Evolutionary conservation across 1,284 basidiomycete genomes (phyloP).

Genomic region (Exobasidium rhododendri): DNA sequence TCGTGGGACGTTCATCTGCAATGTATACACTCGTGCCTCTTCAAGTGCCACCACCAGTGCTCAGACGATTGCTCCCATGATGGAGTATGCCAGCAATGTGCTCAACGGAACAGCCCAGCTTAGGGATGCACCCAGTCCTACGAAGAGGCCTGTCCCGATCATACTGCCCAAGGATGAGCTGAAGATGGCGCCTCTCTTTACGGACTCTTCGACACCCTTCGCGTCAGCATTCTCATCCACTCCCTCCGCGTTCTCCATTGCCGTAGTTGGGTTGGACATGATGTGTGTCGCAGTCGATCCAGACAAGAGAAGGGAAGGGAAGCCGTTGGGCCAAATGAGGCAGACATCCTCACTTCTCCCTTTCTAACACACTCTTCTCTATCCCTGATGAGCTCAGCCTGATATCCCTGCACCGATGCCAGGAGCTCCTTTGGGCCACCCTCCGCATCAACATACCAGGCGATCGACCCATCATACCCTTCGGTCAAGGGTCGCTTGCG

Average conservation of each 20-base stretch:
- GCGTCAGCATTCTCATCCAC: no score
- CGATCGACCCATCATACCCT: no score
- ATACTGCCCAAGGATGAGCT: slow-evolving; percentile 48
- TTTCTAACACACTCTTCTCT: neutral
- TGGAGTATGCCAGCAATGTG: slow-evolving; percentile 54
- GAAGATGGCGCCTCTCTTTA: slow-evolving; percentile 39
- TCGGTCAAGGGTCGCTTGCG: no score
- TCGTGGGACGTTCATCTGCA: slow-evolving; percentile 38
- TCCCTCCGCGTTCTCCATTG: no score
- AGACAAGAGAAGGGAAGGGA: no score
- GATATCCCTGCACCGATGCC: no score
- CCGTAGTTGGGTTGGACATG: neutral
- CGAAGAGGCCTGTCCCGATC: slow-evolving; percentile 60
- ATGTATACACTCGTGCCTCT: no score
- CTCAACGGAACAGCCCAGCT: slow-evolving; percentile 57
- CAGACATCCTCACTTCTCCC: neutral
- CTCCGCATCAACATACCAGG: no score
- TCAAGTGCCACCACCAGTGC: slow-evolving; percentile 57
- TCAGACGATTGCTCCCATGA: slow-evolving; percentile 47
- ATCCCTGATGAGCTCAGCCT: no score
- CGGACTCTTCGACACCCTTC: slow-evolving; percentile 15
- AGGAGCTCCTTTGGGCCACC: no score
- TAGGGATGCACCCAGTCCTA: slow-evolving; percentile 67
- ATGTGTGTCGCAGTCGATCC: no score
- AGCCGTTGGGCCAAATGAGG: neutral